phyloP scores from a whole-genome alignment of 352 stramenopile species.

The Globisporangium takayamanum region DNA sequence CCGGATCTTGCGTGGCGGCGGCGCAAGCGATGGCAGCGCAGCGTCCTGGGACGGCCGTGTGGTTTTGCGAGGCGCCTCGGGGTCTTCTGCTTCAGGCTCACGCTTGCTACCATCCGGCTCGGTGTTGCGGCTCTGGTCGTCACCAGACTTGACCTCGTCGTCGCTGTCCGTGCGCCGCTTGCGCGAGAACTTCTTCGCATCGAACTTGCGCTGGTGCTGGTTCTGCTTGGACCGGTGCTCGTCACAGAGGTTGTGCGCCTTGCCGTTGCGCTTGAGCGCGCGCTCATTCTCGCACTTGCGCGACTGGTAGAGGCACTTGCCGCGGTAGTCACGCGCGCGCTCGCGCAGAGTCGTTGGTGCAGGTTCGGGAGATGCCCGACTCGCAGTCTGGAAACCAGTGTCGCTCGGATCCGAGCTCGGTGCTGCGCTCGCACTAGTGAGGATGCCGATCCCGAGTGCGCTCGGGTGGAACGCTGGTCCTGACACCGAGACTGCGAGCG shows the following conservation, averaged over 20 bases:
- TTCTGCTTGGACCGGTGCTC: constrained; percentile 75
- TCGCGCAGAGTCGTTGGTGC: background rate
- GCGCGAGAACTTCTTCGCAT: constrained; percentile 71
- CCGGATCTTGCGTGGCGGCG: constrained; percentile 13
- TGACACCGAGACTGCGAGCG: constrained; percentile 12
- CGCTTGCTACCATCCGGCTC: background rate
- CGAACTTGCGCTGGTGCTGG: constrained; percentile 78
- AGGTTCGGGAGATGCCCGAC: background rate
- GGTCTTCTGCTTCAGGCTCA: background rate
- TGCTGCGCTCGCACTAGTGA: background rate
- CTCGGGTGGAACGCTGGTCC: background rate
- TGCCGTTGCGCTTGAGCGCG: constrained; percentile 71
- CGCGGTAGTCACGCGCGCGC: constrained; percentile 28
- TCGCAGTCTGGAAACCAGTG: background rate
- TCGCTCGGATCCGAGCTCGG: background rate
- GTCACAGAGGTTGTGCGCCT: constrained; percentile 74
- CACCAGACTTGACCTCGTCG: background rate
- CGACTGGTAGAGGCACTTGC: constrained; percentile 71
- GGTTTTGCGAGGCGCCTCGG: background rate
- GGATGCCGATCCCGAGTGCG: background rate
- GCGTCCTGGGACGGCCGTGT: background rate
- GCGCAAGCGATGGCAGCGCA: background rate
- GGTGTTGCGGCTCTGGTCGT: background rate
- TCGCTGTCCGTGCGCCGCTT: constrained; percentile 22
- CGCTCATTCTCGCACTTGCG: constrained; percentile 80